Conservation (phyloP, 1,139 yeast genomes). For the Yamadazyma blattariae region DNA sequence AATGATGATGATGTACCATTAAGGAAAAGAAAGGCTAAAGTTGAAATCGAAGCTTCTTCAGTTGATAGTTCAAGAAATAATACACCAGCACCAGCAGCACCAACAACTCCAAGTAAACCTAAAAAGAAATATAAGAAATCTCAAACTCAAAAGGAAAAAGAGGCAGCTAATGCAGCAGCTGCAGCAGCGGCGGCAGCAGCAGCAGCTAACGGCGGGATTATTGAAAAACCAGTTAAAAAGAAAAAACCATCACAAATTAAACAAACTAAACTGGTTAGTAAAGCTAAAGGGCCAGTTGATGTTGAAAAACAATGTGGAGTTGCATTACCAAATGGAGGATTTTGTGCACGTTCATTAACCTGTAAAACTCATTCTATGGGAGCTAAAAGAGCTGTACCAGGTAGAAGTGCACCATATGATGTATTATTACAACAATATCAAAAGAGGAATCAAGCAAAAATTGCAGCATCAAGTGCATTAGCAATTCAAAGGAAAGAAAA, state of each 20-base stretch:
- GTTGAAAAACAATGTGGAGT: constrained; percentile 98
- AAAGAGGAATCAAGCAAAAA: constrained; percentile 85
- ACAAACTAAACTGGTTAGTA: constrained; percentile 44
- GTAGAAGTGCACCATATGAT: constrained; percentile 91
- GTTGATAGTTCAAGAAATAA: constrained; percentile 41
- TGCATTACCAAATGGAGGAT: constrained; percentile 85
- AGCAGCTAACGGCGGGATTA: constrained; percentile 6
- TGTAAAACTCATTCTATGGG: constrained; percentile 99
- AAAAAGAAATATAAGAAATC: constrained; percentile 45
- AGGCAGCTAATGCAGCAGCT: constrained; percentile 47
- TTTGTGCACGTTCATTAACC: constrained; percentile 91
- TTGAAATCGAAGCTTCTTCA: constrained; percentile 38
- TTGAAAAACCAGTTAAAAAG: constrained; percentile 6
- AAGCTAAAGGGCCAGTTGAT: constrained; percentile 74
- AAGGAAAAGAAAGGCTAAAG: constrained; percentile 34
- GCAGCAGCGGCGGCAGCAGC: constrained; percentile 28
- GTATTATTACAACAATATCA: constrained; percentile 85
- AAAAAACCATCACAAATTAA: constrained; percentile 46
- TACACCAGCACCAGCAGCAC: constrained; percentile 35
- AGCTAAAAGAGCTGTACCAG: constrained; percentile 91
- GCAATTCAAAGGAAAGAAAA: constrained; percentile 51
- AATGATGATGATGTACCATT: constrained; percentile 22
- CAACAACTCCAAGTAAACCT: constrained; percentile 36
- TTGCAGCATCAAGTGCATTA: constrained; percentile 77
- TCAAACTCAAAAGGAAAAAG: constrained; percentile 46